phyloP scores from a whole-genome alignment of 345 rosid genomes.

The Punica granatum region DNA sequence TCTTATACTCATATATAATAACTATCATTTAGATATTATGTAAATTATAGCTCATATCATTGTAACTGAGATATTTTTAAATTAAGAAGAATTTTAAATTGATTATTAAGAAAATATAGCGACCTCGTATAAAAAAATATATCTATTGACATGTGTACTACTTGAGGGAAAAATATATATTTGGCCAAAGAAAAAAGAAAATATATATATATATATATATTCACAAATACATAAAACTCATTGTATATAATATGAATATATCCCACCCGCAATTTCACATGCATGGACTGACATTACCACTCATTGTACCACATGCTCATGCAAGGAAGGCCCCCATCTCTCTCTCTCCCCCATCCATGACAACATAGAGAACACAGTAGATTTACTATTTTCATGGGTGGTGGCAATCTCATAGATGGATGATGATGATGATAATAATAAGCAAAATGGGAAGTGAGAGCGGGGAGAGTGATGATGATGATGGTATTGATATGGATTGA shows the following conservation, averaged over 20 bases:
- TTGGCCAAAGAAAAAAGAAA: too few relatives aligned
- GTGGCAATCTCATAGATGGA: neutral
- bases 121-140: too few relatives aligned
- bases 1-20: too few relatives aligned
- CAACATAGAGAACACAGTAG: neutral
- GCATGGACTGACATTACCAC: conserved; percentile 46
- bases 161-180: too few relatives aligned
- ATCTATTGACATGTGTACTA: too few relatives aligned
- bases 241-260: neutral
- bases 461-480: conserved; percentile 6
- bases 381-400: neutral
- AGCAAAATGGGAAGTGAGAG: neutral
- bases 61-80: too few relatives aligned
- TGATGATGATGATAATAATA: conserved; percentile 5
- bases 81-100: too few relatives aligned
- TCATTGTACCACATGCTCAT: conserved; percentile 49
- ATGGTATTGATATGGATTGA: conserved; percentile 26
- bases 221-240: too few relatives aligned
- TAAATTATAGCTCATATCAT: too few relatives aligned
- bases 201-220: too few relatives aligned
- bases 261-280: conserved; percentile 24
- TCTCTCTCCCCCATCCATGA: neutral
- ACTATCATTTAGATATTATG: too few relatives aligned
- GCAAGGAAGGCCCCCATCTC: conserved; percentile 10
- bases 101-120: too few relatives aligned